Evolutionary conservation across 179 eudicot species (phyloP).

Genomic region (Carnegiea gigantea): DNA sequence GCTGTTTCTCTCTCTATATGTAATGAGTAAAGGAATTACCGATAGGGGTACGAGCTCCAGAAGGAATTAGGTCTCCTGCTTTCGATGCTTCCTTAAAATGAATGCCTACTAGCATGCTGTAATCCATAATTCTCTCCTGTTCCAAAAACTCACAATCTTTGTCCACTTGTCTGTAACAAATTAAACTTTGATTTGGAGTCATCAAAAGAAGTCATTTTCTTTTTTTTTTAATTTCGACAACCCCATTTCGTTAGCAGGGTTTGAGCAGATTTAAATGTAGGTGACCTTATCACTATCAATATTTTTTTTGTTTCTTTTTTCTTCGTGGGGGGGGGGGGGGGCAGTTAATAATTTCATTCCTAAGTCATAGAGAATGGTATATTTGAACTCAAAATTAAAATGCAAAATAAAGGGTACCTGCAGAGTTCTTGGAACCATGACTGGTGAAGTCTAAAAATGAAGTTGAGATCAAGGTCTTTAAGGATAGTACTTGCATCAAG

Average conservation of each 20-base stretch:
- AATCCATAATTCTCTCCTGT: conserved; percentile 94
- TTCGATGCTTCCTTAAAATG: conserved; percentile 73
- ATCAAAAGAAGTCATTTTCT: too few relatives aligned
- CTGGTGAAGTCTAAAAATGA: conserved; percentile 66
- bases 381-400: too few relatives aligned
- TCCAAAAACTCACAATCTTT: conserved; percentile 87
- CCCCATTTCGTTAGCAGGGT: too few relatives aligned
- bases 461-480: conserved; percentile 94
- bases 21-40: conserved; percentile 29
- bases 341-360: too few relatives aligned
- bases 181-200: too few relatives aligned
- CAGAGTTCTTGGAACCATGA: conserved; percentile 91
- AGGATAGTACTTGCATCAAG: conserved; percentile 84
- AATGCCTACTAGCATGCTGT: conserved; percentile 84
- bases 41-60: conserved; percentile 50
- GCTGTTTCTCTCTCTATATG: not conserved
- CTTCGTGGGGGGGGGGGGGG: too few relatives aligned
- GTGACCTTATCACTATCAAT: too few relatives aligned
- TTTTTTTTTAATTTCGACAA: too few relatives aligned
- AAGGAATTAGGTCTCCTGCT: conserved; percentile 52
- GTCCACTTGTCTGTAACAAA: conserved; percentile 68
- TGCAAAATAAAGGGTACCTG: conserved; percentile 39
- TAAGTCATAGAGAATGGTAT: too few relatives aligned
- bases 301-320: too few relatives aligned
- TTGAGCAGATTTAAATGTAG: too few relatives aligned